A percentile compares a stretch with the other conserved stretches of the same genome.
Conservation (phyloP, 192 early-diverging fungal species). For the Rhizophagus sp. region DNA sequence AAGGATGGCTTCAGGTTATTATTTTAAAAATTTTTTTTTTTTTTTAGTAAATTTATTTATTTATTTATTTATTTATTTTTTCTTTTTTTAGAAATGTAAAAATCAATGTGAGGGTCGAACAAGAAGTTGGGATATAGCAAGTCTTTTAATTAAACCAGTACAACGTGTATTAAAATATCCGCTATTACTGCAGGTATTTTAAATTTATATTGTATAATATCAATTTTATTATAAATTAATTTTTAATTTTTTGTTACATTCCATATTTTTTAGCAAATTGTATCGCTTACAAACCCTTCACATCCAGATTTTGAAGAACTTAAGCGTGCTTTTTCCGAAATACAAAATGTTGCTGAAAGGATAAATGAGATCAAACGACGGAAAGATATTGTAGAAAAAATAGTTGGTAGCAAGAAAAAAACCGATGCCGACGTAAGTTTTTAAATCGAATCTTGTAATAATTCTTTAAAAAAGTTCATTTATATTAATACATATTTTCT, state of each 20-base stretch:
- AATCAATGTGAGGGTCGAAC: slow-evolving; percentile 68
- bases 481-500: neutral
- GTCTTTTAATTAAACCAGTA: slow-evolving; percentile 93
- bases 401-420: slow-evolving; percentile 70
- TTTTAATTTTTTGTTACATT: slow-evolving; percentile 16
- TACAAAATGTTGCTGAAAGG: slow-evolving; percentile 70
- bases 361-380: slow-evolving; percentile 86
- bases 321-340: slow-evolving; percentile 46
- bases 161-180: slow-evolving; percentile 98
- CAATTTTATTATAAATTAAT: slow-evolving; percentile 9
- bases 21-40: neutral
- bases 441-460: neutral
- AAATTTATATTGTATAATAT: neutral
- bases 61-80: slow-evolving; percentile 31
- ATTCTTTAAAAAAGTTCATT: neutral
- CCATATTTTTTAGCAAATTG: slow-evolving; percentile 43
- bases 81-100: slow-evolving; percentile 54
- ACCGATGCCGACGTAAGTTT: slow-evolving; percentile 68
- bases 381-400: slow-evolving; percentile 86
- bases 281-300: slow-evolving; percentile 53
- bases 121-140: slow-evolving; percentile 88
- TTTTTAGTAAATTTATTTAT: neutral
- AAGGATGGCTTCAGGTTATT: slow-evolving; percentile 52
- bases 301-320: slow-evolving; percentile 63
- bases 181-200: slow-evolving; percentile 70